Conservation (phyloP, 2,329 filamentous ascomycete species). For the Juglanconis oblonga region DNA sequence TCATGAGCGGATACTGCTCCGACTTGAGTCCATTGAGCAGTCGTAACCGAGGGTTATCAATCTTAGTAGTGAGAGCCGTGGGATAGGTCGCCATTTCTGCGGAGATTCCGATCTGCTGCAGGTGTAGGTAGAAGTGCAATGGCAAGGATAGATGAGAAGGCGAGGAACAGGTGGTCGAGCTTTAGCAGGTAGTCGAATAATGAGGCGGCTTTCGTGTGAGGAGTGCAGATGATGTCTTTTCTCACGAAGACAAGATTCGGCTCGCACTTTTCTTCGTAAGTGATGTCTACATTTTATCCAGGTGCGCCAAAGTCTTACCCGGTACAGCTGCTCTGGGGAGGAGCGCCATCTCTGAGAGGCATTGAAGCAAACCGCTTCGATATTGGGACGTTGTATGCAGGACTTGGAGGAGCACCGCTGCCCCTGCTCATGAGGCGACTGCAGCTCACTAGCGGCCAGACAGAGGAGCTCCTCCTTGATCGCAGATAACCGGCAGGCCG, state of each 20-base stretch:
- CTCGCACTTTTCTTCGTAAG: neutral
- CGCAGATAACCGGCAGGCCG: neutral
- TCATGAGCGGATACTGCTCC: constrained; percentile 41
- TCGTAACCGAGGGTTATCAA: constrained; percentile 39
- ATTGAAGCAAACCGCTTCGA: neutral
- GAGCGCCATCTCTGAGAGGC: neutral
- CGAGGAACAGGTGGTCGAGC: too few relatives aligned
- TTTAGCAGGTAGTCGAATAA: too few relatives aligned
- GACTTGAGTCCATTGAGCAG: constrained; percentile 41
- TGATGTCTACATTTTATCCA: neutral
- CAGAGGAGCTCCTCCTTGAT: neutral
- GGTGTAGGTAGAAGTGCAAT: neutral
- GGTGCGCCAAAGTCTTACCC: neutral
- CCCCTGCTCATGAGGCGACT: neutral
- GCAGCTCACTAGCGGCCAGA: neutral
- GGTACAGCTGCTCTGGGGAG: neutral
- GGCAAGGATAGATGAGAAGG: neutral
- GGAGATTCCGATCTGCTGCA: neutral
- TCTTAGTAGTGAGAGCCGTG: constrained; percentile 28
- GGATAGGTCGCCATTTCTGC: constrained; percentile 21
- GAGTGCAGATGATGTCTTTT: too few relatives aligned
- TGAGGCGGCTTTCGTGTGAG: too few relatives aligned
- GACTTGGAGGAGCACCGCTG: neutral
- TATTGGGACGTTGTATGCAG: neutral
- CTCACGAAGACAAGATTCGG: too few relatives aligned